Evolutionary conservation across 2,329 filamentous ascomycete species (phyloP), one percentile per base, ranked within the genome.

Genomic region (Colletotrichum shisoi): DNA sequence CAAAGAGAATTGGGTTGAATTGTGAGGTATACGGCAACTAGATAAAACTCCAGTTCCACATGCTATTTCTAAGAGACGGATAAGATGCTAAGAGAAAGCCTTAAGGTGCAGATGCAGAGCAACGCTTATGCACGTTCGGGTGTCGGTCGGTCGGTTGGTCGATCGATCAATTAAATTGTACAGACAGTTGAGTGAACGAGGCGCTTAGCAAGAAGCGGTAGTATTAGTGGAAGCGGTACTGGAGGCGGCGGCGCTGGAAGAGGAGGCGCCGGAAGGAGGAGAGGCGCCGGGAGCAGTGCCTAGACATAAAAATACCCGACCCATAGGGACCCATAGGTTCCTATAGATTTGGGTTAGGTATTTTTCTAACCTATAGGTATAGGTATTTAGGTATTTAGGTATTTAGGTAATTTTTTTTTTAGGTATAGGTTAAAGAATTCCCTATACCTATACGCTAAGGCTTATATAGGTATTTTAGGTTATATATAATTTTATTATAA

Each of bases 231-330:
- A 45, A 13, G 58, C 27, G 27, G 48, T 39, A n/a, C 27, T 15
- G 8, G 58, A 45, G 13, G 39, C 39, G 24, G 48, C 19, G 8
- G 37, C 21, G 19, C 21, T 12, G 17, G 39, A 17, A 31, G 54
- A 11, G 46, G 40, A 11, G 24, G 24, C 49, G 19, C 49, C 49
- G 27, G 15, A 6, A 39, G 37, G 19, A 27, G 53, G 19, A 27
- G 39, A 15, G 27, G 31, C 44, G 9, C 17, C n/a, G 52, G 61
- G 45, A 54, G 63, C 63, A 56, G 67, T 62, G 63, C 63, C 63
- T n/a, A n/a, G n/a, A n/a, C n/a, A n/a, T n/a, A n/a, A n/a, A n/a
- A n/a, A n/a, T n/a, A n/a, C n/a, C n/a, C n/a, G n/a, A n/a, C n/a
- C n/a, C n/a, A n/a, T n/a, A n/a, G n/a, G n/a, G n/a, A n/a, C n/a